Base-by-base conservation (phyloP, 192 early-diverging fungal species). In the Allomyces javanicus region DNA sequence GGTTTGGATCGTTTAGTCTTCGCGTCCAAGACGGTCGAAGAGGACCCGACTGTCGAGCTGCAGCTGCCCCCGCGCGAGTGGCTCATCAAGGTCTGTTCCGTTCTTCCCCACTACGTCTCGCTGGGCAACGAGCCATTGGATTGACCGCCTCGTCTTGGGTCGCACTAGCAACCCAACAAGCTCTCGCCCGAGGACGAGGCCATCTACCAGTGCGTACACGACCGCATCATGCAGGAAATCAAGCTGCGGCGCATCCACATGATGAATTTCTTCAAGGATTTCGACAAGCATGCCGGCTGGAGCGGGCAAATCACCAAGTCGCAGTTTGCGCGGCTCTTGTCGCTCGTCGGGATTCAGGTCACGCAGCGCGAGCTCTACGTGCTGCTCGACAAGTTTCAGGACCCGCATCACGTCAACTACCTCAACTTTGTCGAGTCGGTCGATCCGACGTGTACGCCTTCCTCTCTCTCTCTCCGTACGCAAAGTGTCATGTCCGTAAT, bases 361-460 rank as follows among this genome's bases (percentile, higher is more conserved):
- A n/a, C 33, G 17, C 24, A 65, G 26, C 12, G 14, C 11, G 65
- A 65, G 14, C 44, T 65, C 3, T 44, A 65, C 43, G 23, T 40
- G 23, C 5, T 65, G 17, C 44, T 65, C 25, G 44, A 45, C 23
- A 65, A 65, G 65, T 40, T 45, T 14, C 24, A 65, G 65, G 65
- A 65, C 44, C 44, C 65, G 22, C 23, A 67, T 25, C 58, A 74
- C 44, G 71, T 83, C 68, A 77, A 79, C 64, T 83, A 83, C 65
- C 70, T 71, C 65, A 76, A 77, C 62, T 82, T 83, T 62, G 67
- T 83, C n/a, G 61, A 40, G 33, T 40, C 33, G 33, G 33, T 40
- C 33, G 33, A 40, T 7, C 33, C 33, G 33, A 40, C 33, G 33
- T 40, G 33, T 40, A 9, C 33, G 33, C 7, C 33, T 9, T 40